These are phyloP conservation scores for Candolleomyces aberdarensis DNA, from an alignment of 768 basidiomycete species.

Conservation along the genomic window DNA sequence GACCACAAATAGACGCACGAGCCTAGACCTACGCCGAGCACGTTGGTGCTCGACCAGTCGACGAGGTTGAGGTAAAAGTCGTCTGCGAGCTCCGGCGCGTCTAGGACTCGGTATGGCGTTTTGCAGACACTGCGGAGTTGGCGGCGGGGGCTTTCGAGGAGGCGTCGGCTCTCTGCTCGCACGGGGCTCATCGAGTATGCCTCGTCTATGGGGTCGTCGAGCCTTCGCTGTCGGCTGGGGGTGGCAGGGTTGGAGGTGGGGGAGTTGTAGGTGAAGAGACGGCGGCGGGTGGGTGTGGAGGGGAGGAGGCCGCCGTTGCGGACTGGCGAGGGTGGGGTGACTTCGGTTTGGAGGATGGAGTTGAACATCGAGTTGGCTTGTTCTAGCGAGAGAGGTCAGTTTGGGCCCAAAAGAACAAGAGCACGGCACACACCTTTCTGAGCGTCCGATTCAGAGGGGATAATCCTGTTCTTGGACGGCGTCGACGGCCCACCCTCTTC, in stretches of 20 bases:
- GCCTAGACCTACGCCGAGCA: conserved; percentile 90
- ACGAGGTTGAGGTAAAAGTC: conserved; percentile 99
- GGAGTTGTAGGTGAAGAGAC: conserved; percentile 68
- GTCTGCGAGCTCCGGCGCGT: conserved; percentile 95
- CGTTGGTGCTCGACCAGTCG: conserved; percentile 95
- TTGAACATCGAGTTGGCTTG: conserved; percentile 84
- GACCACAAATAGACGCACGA: conserved; percentile 97
- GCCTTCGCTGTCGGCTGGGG: conserved; percentile 43
- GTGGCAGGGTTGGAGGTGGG: conserved; percentile 60
- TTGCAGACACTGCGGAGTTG: conserved; percentile 83
- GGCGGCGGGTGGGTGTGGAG: conserved; percentile 52
- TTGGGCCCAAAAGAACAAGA: neutral
- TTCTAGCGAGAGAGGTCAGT: conserved; percentile 38
- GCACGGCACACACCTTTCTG: conserved; percentile 54
- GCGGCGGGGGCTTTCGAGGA: conserved; percentile 83
- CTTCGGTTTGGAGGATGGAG: conserved; percentile 72
- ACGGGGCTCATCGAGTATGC: conserved; percentile 91
- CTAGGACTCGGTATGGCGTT: conserved; percentile 94
- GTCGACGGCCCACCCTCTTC: conserved; percentile 55
- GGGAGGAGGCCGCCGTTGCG: conserved; percentile 50
- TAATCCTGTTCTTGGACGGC: conserved; percentile 58
- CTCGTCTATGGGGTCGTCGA: conserved; percentile 85
- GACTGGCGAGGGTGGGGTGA: conserved; percentile 66
- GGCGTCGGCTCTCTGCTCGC: conserved; percentile 72
- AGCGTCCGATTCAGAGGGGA: conserved; percentile 72